Evolutionary conservation across 768 basidiomycete genomes (phyloP), one percentile per base, ranked within the genome.

Genomic region (Pleurotus salmoneostramineus): DNA sequence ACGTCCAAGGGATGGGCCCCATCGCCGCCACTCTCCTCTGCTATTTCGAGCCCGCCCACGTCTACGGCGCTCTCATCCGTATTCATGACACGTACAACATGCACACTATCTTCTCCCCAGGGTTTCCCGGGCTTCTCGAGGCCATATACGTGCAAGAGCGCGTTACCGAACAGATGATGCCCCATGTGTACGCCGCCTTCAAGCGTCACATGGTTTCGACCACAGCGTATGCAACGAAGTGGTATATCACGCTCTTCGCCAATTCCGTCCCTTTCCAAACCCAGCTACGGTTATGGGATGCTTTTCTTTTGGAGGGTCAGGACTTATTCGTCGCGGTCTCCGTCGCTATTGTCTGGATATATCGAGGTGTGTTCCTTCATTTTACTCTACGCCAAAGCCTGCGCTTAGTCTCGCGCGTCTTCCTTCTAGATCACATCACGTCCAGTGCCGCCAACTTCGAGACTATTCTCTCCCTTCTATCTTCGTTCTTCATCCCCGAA

Each of bases 1-100:
- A 99, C 69, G 95, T 95, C 42, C 97, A 99, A 74, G 97, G 97
- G 60, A 99, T 99, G 97, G 95, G 97, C 2, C 92, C 96, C 5
- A 91, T 99, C 58, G 93, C 96, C 0, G 91, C 95, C 0, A 98
- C 95, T 1, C 79, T 99, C 17, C 81, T 98, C 10, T 95, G 91
- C 73, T 98, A 98, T 70, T 89, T 94, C 68, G 88, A 89, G 61
- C 93, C 97, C 6, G 91, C 94, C 73, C 87, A 87, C 54, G 90
- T 87, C 4, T 97, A 95, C 67, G 84, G 89, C 3, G 81, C 87
- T 31, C 81, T 98, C 46, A 87, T 94, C 45, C 85, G 88, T n/a
- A 73, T 99, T 6, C 96, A 98, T 70, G 90, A 94, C 70, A 77
- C 83, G 12, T 98, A 96, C 71, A 79, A 78, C 33, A 84, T 98